Evolutionary conservation across 768 basidiomycete genomes (phyloP).

Genomic region (Coprinellus aureogranulatus): DNA sequence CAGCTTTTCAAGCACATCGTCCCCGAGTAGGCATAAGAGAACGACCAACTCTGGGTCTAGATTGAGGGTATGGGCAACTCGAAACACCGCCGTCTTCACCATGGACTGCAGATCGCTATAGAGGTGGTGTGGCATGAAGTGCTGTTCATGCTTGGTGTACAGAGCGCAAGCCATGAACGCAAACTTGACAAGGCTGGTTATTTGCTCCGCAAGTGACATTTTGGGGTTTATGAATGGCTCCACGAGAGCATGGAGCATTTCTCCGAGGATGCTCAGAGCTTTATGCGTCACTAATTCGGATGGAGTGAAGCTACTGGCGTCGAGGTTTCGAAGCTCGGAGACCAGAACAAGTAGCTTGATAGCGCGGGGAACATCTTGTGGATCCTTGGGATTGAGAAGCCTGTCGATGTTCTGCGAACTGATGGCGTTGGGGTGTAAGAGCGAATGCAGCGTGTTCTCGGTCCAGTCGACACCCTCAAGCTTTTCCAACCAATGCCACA

Average conservation of each 20-base stretch:
- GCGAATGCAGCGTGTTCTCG: constrained; percentile 10
- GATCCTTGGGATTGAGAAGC: constrained; percentile 27
- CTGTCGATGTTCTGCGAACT: constrained; percentile 8
- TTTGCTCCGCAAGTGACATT: constrained; percentile 24
- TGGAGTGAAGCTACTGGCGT: constrained; percentile 12
- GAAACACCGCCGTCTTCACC: constrained; percentile 23
- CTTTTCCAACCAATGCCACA: constrained; percentile 16
- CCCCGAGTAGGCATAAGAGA: constrained; percentile 21
- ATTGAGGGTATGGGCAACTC: constrained; percentile 21
- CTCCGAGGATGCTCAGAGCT: constrained; percentile 24
- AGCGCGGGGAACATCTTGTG: constrained; percentile 1
- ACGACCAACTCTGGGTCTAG: constrained; percentile 18
- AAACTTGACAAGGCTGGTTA: constrained; percentile 21
- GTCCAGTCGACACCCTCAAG: constrained; percentile 25
- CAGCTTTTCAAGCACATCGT: constrained; percentile 26
- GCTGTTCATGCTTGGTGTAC: constrained; percentile 15
- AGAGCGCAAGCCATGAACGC: constrained; percentile 23
- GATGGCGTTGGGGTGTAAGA: constrained; percentile 10
- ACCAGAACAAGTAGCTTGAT: constrained; percentile 22
- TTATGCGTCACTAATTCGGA: constrained; percentile 14
- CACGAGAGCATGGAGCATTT: constrained; percentile 26
- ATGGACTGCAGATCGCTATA: constrained; percentile 29
- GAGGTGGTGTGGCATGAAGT: constrained; percentile 27
- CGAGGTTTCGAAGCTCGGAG: constrained; percentile 16
- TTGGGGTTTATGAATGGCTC: constrained; percentile 21